Conservation (phyloP, 2,329 filamentous ascomycete species). For the Talaromyces funiculosus region DNA sequence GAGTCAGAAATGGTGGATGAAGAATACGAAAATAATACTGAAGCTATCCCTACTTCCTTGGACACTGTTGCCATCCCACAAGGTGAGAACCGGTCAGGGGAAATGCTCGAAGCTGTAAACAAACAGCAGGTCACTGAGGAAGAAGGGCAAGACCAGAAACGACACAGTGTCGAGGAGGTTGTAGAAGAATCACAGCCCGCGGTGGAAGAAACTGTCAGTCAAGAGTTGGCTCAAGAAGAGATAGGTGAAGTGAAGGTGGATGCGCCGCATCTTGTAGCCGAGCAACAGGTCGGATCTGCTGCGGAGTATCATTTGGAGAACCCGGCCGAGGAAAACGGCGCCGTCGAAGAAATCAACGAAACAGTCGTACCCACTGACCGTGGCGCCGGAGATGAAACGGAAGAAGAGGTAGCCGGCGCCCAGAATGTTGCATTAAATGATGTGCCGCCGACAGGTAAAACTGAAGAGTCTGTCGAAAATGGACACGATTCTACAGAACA, state of each 20-base stretch:
- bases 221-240: background rate
- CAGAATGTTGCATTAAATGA: background rate
- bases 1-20: slow-evolving; percentile 39
- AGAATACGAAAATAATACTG: slow-evolving; percentile 24
- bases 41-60: background rate
- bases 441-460: slow-evolving; percentile 14
- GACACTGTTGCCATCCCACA: background rate
- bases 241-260: background rate
- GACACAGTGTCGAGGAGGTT: background rate
- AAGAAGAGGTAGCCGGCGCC: background rate
- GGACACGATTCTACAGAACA: slow-evolving; percentile 5
- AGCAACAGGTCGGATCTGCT: background rate
- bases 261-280: background rate
- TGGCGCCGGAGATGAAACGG: background rate
- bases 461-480: slow-evolving; percentile 14
- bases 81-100: background rate
- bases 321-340: background rate
- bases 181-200: background rate
- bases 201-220: background rate
- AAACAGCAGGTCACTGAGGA: background rate
- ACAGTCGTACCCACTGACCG: background rate
- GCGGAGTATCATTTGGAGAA: background rate
- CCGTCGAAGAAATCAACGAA: background rate
- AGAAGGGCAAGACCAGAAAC: background rate
- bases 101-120: background rate